Evolutionary conservation across 352 stramenopile species (phyloP).

Genomic region (Pythium monospermum): DNA sequence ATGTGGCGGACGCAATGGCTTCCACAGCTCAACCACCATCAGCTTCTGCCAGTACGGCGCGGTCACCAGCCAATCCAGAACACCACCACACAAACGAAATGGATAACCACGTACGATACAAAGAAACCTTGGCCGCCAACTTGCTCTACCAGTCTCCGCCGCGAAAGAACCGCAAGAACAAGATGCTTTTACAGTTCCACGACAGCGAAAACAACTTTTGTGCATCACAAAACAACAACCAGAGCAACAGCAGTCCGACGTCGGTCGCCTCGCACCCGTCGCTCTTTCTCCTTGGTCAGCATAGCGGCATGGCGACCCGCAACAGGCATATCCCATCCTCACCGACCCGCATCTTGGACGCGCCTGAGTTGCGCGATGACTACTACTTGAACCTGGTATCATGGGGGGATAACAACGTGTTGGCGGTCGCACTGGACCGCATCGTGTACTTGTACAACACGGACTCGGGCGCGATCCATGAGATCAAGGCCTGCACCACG

Average conservation of each 20-base stretch:
- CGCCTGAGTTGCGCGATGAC: slow-evolving; percentile 97
- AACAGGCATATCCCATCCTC: slow-evolving; percentile 96
- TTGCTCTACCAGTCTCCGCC: slow-evolving; percentile 21
- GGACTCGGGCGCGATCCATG: slow-evolving; percentile 92
- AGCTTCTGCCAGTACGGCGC: neutral
- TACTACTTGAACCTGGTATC: slow-evolving; percentile 99
- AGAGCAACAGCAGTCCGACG: slow-evolving; percentile 3
- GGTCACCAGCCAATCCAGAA: neutral
- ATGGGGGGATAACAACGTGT: slow-evolving; percentile 95
- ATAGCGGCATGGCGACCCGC: no score
- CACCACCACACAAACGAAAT: slow-evolving; percentile 17
- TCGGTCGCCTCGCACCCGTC: slow-evolving; percentile 16
- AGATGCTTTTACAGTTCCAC: slow-evolving; percentile 26
- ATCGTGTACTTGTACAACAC: slow-evolving; percentile 99
- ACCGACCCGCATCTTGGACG: slow-evolving; percentile 95
- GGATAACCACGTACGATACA: slow-evolving; percentile 29
- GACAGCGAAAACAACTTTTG: slow-evolving; percentile 3
- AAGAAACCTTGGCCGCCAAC: slow-evolving; percentile 30
- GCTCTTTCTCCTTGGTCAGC: no score
- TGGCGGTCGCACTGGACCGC: slow-evolving; percentile 96
- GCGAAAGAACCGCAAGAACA: slow-evolving; percentile 12
- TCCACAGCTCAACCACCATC: neutral
- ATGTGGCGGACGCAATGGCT: neutral
- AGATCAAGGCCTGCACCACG: slow-evolving; percentile 89
- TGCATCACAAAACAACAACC: neutral